Evolutionary conservation across 805 yeast genomes (phyloP).

Genomic region (Wickerhamiella bombiphila): DNA sequence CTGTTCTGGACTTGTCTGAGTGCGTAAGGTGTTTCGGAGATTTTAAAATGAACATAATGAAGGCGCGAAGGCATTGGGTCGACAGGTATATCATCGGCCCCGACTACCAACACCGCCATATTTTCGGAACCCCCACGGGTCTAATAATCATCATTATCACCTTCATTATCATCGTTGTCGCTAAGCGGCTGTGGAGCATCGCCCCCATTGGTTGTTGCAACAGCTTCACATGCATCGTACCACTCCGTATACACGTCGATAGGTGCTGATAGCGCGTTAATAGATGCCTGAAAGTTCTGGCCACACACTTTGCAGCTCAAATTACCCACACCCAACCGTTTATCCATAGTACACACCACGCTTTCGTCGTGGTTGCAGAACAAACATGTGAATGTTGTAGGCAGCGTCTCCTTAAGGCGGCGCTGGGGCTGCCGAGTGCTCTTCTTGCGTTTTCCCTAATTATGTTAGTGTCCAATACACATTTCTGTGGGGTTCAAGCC

Average conservation of each 20-base stretch:
- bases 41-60: no score
- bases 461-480: background rate
- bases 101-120: no score
- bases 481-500: background rate
- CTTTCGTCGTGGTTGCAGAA: slow-evolving; percentile 94
- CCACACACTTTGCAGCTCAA: slow-evolving; percentile 88
- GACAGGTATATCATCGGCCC: no score
- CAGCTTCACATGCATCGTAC: slow-evolving; percentile 92
- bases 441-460: slow-evolving; percentile 68
- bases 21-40: no score
- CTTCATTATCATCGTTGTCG: slow-evolving; percentile 17
- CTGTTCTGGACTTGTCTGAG: no score
- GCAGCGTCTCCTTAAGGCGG: slow-evolving; percentile 63
- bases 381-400: slow-evolving; percentile 73
- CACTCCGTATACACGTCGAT: slow-evolving; percentile 93
- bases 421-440: slow-evolving; percentile 70
- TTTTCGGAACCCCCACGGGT: background rate
- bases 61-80: no score
- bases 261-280: slow-evolving; percentile 54
- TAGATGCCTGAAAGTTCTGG: slow-evolving; percentile 77
- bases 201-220: slow-evolving; percentile 60
- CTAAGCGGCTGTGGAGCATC: slow-evolving; percentile 16
- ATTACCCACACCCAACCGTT: slow-evolving; percentile 69
- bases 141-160: slow-evolving; percentile 11
- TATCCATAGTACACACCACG: slow-evolving; percentile 76